Conservation (phyloP, 495 filamentous ascomycete species). For the Neurospora terricola region DNA sequence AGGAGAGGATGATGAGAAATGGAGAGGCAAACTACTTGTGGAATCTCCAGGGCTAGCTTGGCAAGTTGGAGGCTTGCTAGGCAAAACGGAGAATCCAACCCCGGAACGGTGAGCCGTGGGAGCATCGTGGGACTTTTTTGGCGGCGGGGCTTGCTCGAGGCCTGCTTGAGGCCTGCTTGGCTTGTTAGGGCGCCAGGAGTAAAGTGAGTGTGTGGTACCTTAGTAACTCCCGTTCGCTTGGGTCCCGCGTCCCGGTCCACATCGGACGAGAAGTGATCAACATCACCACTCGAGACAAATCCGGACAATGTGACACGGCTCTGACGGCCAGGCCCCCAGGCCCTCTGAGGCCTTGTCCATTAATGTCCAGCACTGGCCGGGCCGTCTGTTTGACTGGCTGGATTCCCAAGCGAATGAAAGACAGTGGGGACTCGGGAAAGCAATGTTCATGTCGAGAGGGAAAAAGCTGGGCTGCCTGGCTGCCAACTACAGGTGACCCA, state of each 20-base stretch:
- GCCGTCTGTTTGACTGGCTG: background rate
- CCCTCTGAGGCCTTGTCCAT: background rate
- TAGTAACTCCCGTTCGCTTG: background rate
- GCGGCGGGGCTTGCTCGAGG: background rate
- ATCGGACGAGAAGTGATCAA: background rate
- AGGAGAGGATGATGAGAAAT: background rate
- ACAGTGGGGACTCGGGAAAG: background rate
- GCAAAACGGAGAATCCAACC: background rate
- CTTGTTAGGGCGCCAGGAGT: background rate
- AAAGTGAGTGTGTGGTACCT: background rate
- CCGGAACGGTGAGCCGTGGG: background rate
- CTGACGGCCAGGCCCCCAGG: background rate
- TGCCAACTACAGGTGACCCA: background rate
- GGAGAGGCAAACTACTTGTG: background rate
- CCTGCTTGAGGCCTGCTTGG: background rate
- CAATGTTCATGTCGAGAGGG: background rate
- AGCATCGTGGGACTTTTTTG: background rate
- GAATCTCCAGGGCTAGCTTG: background rate
- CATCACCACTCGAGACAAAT: background rate
- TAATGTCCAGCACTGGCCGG: background rate
- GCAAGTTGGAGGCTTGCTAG: background rate
- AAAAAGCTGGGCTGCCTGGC: background rate
- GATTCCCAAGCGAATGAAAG: background rate
- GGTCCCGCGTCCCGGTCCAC: background rate
- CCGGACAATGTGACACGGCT: background rate